Base-by-base conservation (phyloP, 352 stramenopile species). In the Aphanomyces invadans region DNA sequence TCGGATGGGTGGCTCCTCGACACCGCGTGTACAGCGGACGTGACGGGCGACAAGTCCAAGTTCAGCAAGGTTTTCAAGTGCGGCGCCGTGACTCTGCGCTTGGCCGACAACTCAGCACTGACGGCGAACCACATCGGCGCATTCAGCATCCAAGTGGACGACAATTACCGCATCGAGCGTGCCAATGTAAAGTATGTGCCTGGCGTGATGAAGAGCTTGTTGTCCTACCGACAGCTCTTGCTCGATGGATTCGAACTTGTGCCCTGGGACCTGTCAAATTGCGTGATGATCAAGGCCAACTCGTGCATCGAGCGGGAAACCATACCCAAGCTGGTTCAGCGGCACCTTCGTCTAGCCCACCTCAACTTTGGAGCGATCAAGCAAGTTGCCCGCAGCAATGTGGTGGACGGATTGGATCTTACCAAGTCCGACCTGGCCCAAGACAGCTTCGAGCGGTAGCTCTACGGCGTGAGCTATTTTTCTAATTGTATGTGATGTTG, bases 361-460 rank as follows among this genome's bases (percentile, higher is more conserved):
- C 49, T 57, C 49, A 57, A 57, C 23, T 57, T 57, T 57, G 49
- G 49, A 1, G 49, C 49, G 11, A 57, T 57, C 49, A 57, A 57
- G 49, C 49, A 57, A 57, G 49, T 26, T 15, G 49, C 49, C 7
- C 25, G 29, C 12, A 26, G 36, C 49, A 26, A 26, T 2, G 49
- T 57, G 0, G 49, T 57, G 21, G 49, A 57, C 29, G 49, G 49
- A 1, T 26, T 57, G 12, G 11, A 12, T 32, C n/a, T 57, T n/a
- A 39, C 49, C 21, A 57, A 57, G 49, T 33, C 19, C 49, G 49
- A 57, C 25, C 23, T 57, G 12, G 49, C 29, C 19, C 4, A 38
- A 42, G 36, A n/a, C n/a, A n/a, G n/a, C n/a, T n/a, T n/a, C n/a
- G n/a, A n/a, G n/a, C n/a, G n/a, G n/a, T n/a, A n/a, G n/a, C n/a